Evolutionary conservation across 2,329 filamentous ascomycete genomes (phyloP), one percentile per base, ranked within the genome.

Genomic region (Metarhizium robertsii): DNA sequence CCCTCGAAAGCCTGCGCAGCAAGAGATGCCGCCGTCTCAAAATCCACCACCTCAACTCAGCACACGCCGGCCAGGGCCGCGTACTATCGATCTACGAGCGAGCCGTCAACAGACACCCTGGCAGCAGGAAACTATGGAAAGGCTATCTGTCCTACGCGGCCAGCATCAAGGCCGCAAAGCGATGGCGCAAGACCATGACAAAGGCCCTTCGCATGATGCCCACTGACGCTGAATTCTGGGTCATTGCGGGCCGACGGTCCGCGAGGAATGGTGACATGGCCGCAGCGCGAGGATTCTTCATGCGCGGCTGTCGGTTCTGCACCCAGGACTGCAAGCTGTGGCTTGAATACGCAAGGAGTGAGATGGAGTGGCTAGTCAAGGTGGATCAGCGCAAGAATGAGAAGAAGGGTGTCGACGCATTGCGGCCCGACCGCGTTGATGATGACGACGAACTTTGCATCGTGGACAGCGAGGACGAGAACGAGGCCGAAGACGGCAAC

Each of bases 1-100:
- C 80, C 30, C 78, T 88, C 57, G 90, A 96, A 64, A 73, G 81
- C 2, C 80, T 97, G 46, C 87, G 91, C 56, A 81, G 83, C 62
- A 96, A 95, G 73, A 85, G 92, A 61, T 88, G 90, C 68, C 85
- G 86, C 66, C 84, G 92, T 57, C 76, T 96, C 60, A 87, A 86
- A 58, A 83, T 96, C 62, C 88, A 86, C 60, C 73, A 78, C 60
- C 74, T 77, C 57, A 80, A 83, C 32, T 83, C 83, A 14, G 82
- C 83, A 34, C 81, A 90, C 67, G 80, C 83, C 50, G 88, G 89
- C 20, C 88, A 95, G 68, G 84, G 86, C 48, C 88, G 91, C 53
- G 87, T 96, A 59, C 91, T 96, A 66, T 87, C 88, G 69, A 87
- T 97, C 60, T 87, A 96, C 62, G 91, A 96, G 63, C 86, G 94